Base-by-base conservation (phyloP, 169 alveolate species). In the Perkinsus olseni region DNA sequence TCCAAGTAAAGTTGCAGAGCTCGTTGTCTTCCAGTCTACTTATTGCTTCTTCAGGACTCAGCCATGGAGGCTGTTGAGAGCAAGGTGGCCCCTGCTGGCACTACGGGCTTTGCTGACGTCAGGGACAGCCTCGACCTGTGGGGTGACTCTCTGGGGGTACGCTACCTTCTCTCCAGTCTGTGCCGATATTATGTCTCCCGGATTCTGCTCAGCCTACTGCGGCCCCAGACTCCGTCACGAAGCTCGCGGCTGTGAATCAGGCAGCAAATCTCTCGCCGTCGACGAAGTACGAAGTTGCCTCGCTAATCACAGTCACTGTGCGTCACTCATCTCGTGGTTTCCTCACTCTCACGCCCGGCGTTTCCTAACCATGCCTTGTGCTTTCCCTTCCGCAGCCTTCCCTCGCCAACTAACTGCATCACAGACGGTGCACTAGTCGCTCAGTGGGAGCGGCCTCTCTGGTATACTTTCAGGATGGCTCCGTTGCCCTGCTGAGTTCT, bases 91-190 rank as follows among this genome's bases (percentile, higher is more conserved):
- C 82, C 82, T 62, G 82, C 36, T 13, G 34, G 34, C 82, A 21
- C 28, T 1, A 62, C 31, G 1, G 82, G 82, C 4, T 24, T 62
- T 0, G 28, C 31, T 0, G 82, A 62, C 17, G 31, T 62, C 28
- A 13, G 31, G 28, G 82, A 62, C 82, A 62, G 82, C 17, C 28
- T 62, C 31, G 82, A 62, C 34, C 82, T 62, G 31, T 62, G 82
- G 82, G 82, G 82, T 62, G 82, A 62, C 82, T 62, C 82, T 62
- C 82, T 62, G 82, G 82, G 82, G 82, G 82, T 62, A 62, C 82
- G 37, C 37, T 28, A 24, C 37, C 82, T 62, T 8, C 82, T 62
- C 31, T 3, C 28, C 28, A 24, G 8, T 28, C 17, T 62, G 50
- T 40, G 50, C 21, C 11, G 11, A 6, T 11, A 40, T 62, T 24